A percentile compares a stretch with the other conserved stretches of the same genome.
phyloP scores from a whole-genome alignment of 129 eudicot genomes.

The Pulicaria dysenterica region DNA sequence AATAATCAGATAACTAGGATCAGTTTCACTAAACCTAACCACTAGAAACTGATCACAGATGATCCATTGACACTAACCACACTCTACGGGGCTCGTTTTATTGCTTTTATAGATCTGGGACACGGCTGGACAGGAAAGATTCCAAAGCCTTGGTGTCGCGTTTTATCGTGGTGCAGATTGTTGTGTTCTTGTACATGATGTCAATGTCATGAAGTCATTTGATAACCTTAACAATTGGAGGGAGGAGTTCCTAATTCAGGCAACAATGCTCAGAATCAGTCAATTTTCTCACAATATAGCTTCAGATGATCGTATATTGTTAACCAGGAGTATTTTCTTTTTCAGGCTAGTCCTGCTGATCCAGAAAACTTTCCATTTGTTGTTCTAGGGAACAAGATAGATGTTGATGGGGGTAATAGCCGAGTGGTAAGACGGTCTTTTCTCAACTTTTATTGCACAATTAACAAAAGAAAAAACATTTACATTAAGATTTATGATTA shows the following conservation, averaged over 20 bases:
- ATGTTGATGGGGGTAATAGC: slow-evolving; percentile 64
- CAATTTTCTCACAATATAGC: neutral
- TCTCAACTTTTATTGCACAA: neutral
- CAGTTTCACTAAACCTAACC: neutral
- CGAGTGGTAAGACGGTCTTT: slow-evolving; percentile 54
- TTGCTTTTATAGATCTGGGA: slow-evolving; percentile 51
- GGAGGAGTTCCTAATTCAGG: slow-evolving; percentile 50
- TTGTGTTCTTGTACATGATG: slow-evolving; percentile 62
- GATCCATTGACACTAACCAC: neutral
- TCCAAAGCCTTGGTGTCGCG: slow-evolving; percentile 61
- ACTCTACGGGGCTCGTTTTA: neutral
- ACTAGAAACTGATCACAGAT: neutral
- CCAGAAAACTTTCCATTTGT: slow-evolving; percentile 64
- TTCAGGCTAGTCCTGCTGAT: slow-evolving; percentile 55
- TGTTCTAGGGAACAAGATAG: slow-evolving; percentile 61
- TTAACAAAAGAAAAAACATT: too few species aligned
- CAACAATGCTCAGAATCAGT: neutral
- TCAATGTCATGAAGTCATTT: slow-evolving; percentile 58
- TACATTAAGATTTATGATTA: neutral
- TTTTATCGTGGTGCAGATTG: slow-evolving; percentile 67
- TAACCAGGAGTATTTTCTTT: neutral
- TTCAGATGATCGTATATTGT: neutral
- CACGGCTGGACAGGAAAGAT: slow-evolving; percentile 64
- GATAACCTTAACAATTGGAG: slow-evolving; percentile 60
- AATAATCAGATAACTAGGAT: neutral